phyloP scores from a whole-genome alignment of 179 eudicot species.

The Pouteria campechiana region DNA sequence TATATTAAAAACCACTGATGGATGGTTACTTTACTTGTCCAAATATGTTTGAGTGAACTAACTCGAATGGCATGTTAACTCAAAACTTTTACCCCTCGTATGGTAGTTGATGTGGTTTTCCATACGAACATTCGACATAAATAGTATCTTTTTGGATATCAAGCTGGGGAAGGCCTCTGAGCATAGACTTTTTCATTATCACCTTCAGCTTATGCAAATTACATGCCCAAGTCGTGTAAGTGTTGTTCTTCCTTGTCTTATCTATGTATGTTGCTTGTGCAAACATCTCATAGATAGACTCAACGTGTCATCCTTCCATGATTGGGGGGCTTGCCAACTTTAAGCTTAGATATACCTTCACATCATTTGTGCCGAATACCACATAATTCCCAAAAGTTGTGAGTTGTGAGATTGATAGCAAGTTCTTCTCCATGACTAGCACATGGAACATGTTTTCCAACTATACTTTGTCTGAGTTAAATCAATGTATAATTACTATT shows the following conservation, averaged over 20 bases:
- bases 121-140: neutral
- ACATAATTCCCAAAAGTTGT: slow-evolving; percentile 5
- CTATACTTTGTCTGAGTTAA: neutral
- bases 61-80: neutral
- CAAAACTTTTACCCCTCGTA: neutral
- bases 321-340: neutral
- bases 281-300: slow-evolving; percentile 9
- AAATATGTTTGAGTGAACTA: neutral
- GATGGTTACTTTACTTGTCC: neutral
- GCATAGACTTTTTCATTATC: neutral
- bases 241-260: slow-evolving; percentile 1
- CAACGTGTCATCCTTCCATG: slow-evolving; percentile 4
- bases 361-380: slow-evolving; percentile 2
- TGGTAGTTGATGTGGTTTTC: neutral
- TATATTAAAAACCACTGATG: neutral
- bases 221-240: slow-evolving; percentile 3
- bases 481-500: neutral
- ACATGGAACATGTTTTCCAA: slow-evolving; percentile 4
- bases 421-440: neutral
- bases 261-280: slow-evolving; percentile 5
- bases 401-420: neutral
- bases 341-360: slow-evolving; percentile 1
- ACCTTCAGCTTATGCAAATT: neutral
- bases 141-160: neutral
- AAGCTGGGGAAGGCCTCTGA: neutral